Evolutionary conservation across 176 grass and related monocot genomes (phyloP), one percentile per base, ranked within the genome.

Genomic region (Oryza brachyantha): DNA sequence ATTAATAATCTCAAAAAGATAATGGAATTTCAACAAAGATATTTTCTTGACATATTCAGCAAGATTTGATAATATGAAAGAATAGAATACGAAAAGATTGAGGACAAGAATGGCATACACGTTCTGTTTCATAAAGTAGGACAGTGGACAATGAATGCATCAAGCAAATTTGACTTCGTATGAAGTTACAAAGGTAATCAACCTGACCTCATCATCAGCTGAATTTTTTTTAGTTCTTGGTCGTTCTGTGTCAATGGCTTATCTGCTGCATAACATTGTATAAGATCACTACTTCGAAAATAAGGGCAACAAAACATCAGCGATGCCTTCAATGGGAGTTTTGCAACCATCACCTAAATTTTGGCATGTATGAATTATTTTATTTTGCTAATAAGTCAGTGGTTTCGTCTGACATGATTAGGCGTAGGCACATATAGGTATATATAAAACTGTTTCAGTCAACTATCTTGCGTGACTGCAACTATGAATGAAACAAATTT

Each of bases 221-320:
- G 13, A 79, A 43, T 50, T 14, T 16, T n/a, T 45, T 58, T 26
- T 68, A 32, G 2, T 39, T 62, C n/a, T 37, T 43, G 59, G 68
- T 71, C 54, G n/a, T 81, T 70, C 13, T 70, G 64, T 55, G 54
- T 37, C n/a, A 61, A 69, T 76, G 38, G 65, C 7, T 77, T 29
- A 8, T 11, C 8, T 55, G 7, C 17, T 77, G 69, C 19, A 63
- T 86, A 24, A 48, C 29, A n/a, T 31, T 11, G 29, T 10, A 28
- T 61, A 38, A 69, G 70, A 68, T 61, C 29, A 39, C 16, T 50
- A 61, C 29, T 61, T 39, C 11, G 38, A 68, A 73, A 46, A 86
- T 26, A 86, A 74, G 14, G 73, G 19, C 34, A 46, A 37, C 77
- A 39, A 58, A 21, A 61, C 61, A 19, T 38, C 27, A 31, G 8